Evolutionary conservation across 441 rosid species (phyloP).

Genomic region (Euphorbia celastroides): DNA sequence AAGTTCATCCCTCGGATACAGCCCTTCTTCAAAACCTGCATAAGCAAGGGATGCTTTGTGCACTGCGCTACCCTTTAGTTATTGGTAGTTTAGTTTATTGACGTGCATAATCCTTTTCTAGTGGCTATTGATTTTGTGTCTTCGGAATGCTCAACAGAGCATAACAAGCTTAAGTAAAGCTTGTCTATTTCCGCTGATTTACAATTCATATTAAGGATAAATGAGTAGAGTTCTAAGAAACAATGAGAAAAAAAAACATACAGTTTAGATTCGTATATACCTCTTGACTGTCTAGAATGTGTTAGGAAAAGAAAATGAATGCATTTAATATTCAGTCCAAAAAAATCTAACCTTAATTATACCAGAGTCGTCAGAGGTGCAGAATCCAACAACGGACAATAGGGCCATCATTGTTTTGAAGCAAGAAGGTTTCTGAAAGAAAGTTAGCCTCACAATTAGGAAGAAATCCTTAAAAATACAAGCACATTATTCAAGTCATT

Average conservation of each 20-base stretch:
- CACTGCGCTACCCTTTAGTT: too few relatives aligned
- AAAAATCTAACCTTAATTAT: slow-evolving; percentile 57
- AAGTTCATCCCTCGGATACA: too few relatives aligned
- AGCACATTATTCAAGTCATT: background rate
- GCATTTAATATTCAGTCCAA: slow-evolving; percentile 15
- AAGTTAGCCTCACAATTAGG: slow-evolving; percentile 13
- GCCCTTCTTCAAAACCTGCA: too few relatives aligned
- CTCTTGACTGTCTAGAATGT: background rate
- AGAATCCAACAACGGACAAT: slow-evolving; percentile 62
- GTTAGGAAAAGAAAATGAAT: background rate
- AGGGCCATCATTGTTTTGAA: slow-evolving; percentile 59
- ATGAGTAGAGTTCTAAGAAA: background rate
- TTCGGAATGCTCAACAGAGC: too few relatives aligned
- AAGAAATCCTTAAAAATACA: slow-evolving; percentile 4
- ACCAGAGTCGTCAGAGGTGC: slow-evolving; percentile 39
- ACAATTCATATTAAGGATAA: too few relatives aligned
- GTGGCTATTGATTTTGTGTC: too few relatives aligned
- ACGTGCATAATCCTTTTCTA: too few relatives aligned
- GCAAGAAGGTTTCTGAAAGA: slow-evolving; percentile 52
- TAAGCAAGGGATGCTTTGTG: too few relatives aligned
- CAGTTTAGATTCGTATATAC: background rate
- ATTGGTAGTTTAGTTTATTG: too few relatives aligned
- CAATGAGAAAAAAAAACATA: background rate
- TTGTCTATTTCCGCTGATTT: too few relatives aligned
- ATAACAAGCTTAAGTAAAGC: too few relatives aligned